phyloP scores from a whole-genome alignment of 176 grass and related monocot genomes.

The Poa annua region DNA sequence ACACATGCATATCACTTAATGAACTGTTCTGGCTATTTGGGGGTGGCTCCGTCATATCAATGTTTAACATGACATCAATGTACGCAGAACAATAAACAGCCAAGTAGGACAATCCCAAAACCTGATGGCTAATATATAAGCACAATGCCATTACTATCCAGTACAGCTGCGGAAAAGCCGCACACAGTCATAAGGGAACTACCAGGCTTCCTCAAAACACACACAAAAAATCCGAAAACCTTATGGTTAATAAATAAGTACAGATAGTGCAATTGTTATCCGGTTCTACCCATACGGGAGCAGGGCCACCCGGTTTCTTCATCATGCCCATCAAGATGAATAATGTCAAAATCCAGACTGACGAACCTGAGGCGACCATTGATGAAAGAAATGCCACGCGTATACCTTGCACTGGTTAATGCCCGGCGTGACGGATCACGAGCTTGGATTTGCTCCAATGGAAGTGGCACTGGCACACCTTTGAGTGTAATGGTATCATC shows the following conservation, averaged over 20 bases:
- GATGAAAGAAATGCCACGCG: not conserved
- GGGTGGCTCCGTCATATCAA: no score
- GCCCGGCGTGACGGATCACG: not conserved
- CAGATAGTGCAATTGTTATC: not conserved
- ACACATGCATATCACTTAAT: no score
- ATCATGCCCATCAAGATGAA: not conserved
- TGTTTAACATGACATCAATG: not conserved
- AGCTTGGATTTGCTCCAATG: not conserved
- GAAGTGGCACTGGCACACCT: not conserved
- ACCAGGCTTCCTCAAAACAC: not conserved
- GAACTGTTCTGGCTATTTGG: no score
- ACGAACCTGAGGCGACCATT: not conserved
- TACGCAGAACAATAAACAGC: constrained; percentile 35
- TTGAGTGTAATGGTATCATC: no score
- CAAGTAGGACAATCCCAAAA: not conserved
- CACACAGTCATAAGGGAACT: not conserved
- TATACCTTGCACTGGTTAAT: not conserved
- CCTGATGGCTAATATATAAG: not conserved
- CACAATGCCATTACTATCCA: not conserved
- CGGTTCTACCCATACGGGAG: not conserved
- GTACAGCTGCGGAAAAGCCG: not conserved
- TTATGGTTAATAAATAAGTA: not conserved
- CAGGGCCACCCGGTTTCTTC: not conserved
- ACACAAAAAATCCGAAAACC: no score
- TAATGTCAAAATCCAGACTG: not conserved